Conservation (phyloP, 2,329 filamentous ascomycete genomes). For the Apiospora aurea region DNA sequence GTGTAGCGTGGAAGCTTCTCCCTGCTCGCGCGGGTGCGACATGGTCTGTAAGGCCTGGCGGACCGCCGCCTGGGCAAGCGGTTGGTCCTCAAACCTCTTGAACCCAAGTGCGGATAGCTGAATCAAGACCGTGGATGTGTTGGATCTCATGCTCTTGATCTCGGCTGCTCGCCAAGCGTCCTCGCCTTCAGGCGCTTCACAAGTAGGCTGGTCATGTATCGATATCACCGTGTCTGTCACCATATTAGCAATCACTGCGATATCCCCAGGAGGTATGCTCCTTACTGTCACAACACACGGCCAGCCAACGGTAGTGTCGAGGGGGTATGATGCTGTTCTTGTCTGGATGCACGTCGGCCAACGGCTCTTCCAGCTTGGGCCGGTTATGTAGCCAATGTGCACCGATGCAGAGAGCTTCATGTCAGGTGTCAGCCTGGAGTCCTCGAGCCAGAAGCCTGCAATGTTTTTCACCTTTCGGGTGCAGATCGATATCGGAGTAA, state of each 20-base stretch:
- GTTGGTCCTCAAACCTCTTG: slow-evolving; percentile 44
- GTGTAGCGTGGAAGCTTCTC: no score
- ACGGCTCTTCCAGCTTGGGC: slow-evolving; percentile 35
- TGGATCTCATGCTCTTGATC: slow-evolving; percentile 46
- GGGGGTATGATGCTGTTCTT: slow-evolving; percentile 46
- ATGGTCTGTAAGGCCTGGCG: slow-evolving; percentile 39
- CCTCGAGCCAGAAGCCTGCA: neutral
- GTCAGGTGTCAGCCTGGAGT: slow-evolving; percentile 22
- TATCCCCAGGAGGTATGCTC: neutral
- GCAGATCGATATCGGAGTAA: slow-evolving; percentile 76
- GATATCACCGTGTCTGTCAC: slow-evolving; percentile 69
- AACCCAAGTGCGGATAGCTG: slow-evolving; percentile 49
- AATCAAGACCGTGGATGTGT: slow-evolving; percentile 47
- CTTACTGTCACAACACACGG: slow-evolving; percentile 70
- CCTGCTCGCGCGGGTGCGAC: slow-evolving; percentile 34
- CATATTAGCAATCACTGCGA: slow-evolving; percentile 30
- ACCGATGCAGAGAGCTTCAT: slow-evolving; percentile 70
- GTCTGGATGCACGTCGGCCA: slow-evolving; percentile 28
- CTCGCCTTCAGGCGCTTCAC: slow-evolving; percentile 37
- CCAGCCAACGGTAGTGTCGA: slow-evolving; percentile 73
- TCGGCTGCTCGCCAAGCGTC: slow-evolving; percentile 39
- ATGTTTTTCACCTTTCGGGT: slow-evolving; percentile 61
- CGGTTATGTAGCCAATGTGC: slow-evolving; percentile 68
- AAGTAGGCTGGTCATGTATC: slow-evolving; percentile 64
- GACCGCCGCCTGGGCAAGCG: slow-evolving; percentile 51